Base-by-base conservation (phyloP, 805 yeast species). In the Yamadazyma paraphyllophila region DNA sequence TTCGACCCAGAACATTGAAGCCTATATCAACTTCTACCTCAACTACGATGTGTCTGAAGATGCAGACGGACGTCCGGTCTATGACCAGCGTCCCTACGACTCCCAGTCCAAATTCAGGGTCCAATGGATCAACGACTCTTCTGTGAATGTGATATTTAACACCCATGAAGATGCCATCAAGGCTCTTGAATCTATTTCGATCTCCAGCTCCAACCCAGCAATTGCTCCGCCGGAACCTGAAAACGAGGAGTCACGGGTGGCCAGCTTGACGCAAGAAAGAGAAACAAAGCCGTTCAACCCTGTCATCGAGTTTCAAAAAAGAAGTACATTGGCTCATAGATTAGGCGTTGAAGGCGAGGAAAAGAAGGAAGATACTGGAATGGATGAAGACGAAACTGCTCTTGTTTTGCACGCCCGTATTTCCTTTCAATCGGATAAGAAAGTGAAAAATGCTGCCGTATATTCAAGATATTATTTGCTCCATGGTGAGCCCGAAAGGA, bases 401-500 rank as follows among this genome's bases (percentile, higher is more conserved):
- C 55, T 69, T 3, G 63, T 61, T 3, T 58, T 82, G 39, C 53
- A 61, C 35, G 65, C 76, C 8, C 69, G 91, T 47, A 78, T 71
- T 52, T 71, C 87, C 9, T 69, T 73, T 39, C 67, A 62, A 40
- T 65, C 75, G 2, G 92, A 85, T 61, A 67, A 69, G 38, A 85
- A 85, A 53, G 75, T 74, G 12, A 69, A 69, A 44, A 78, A 80
- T 48, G 82, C 89, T 8, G 67, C 77, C 16, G 77, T 71, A 11
- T 74, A 74, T 44, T 82, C 88, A 15, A 62, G 86, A 33, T 85
- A 83, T 62, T 85, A 85, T 63, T 66, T 82, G 46, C 58, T 81
- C 13, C 83, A 85, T 52, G 92, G 92, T 3, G 90, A 82, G 57
- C 92, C 90, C 2, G 79, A 80, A 47, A 59, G 66, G 57, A 67